Conservation (phyloP, 108 stramenopile genomes). For the Seminavis robusta region DNA sequence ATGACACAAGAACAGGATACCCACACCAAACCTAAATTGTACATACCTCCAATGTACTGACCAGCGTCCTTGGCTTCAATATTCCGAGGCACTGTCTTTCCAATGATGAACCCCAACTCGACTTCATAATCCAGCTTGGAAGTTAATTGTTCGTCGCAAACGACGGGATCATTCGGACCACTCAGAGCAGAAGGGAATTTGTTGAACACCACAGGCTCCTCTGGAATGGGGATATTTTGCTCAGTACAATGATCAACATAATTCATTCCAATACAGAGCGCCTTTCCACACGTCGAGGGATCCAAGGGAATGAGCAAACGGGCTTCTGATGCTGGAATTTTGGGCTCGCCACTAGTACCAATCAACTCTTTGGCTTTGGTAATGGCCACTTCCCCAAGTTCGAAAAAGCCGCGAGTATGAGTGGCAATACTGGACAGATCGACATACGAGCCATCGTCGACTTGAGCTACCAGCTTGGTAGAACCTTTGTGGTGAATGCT, state of each 20-base stretch:
- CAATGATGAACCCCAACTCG: slow-evolving; percentile 60
- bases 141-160: slow-evolving; percentile 25
- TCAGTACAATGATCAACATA: slow-evolving; percentile 57
- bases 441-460: slow-evolving; percentile 21
- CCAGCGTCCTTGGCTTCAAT: slow-evolving; percentile 28
- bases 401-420: slow-evolving; percentile 34
- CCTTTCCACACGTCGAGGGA: slow-evolving; percentile 44
- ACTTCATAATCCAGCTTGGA: slow-evolving; percentile 62
- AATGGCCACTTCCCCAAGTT: slow-evolving; percentile 10
- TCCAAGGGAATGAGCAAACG: slow-evolving; percentile 44
- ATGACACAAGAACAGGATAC: no score
- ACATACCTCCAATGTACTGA: slow-evolving; percentile 55
- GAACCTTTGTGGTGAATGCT: slow-evolving; percentile 8
- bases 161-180: slow-evolving; percentile 36
- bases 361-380: slow-evolving; percentile 26
- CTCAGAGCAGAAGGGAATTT: slow-evolving; percentile 49
- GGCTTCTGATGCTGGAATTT: slow-evolving; percentile 11
- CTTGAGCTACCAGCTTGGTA: slow-evolving; percentile 8
- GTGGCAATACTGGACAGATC: slow-evolving; percentile 35
- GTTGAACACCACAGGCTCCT: slow-evolving; percentile 51
- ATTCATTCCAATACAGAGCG: slow-evolving; percentile 65
- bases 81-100: slow-evolving; percentile 39
- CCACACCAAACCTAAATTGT: no score
- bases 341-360: slow-evolving; percentile 6
- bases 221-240: slow-evolving; percentile 40